phyloP scores from a whole-genome alignment of 345 rosid species.

The Citrus australasica region DNA sequence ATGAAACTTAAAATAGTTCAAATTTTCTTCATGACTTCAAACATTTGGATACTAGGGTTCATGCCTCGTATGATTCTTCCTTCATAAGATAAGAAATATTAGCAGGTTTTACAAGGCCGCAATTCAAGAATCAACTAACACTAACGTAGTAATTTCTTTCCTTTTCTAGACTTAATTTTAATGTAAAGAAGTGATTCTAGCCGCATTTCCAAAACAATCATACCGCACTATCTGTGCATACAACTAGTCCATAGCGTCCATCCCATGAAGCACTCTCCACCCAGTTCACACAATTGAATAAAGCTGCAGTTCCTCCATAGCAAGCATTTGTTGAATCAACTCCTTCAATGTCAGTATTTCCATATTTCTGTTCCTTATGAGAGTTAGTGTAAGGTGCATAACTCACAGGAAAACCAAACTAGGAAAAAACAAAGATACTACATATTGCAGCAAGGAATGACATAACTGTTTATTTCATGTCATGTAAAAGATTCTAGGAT shows the following conservation, averaged over 20 bases:
- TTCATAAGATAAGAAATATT: not conserved
- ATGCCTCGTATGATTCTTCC: not conserved
- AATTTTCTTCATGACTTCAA: not conserved
- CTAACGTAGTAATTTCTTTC: not conserved
- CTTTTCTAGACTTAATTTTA: not conserved
- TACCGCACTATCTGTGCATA: slow-evolving; percentile 98
- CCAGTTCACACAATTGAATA: slow-evolving; percentile 96
- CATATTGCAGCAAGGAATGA: not conserved
- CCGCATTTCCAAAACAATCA: slow-evolving; percentile 7
- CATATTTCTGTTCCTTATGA: slow-evolving; percentile 50
- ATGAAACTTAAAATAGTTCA: not conserved
- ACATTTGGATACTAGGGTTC: not conserved
- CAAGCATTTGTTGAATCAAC: slow-evolving; percentile 97
- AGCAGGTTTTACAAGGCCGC: not conserved
- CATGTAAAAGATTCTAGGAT: not conserved
- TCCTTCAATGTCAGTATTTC: slow-evolving; percentile 93
- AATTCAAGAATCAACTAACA: slow-evolving; percentile 1
- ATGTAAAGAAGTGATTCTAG: not conserved
- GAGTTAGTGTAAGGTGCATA: not conserved
- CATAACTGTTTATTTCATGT: not conserved
- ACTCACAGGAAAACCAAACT: not conserved
- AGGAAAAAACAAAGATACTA: not conserved
- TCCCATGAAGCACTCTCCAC: slow-evolving; percentile 96
- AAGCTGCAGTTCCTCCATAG: slow-evolving; percentile 58
- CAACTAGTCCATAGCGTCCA: slow-evolving; percentile 90